A percentile compares a stretch with the other conserved stretches of the same genome.
phyloP scores from a whole-genome alignment of 306 rosid species.

The Erythrophleum fordii region DNA sequence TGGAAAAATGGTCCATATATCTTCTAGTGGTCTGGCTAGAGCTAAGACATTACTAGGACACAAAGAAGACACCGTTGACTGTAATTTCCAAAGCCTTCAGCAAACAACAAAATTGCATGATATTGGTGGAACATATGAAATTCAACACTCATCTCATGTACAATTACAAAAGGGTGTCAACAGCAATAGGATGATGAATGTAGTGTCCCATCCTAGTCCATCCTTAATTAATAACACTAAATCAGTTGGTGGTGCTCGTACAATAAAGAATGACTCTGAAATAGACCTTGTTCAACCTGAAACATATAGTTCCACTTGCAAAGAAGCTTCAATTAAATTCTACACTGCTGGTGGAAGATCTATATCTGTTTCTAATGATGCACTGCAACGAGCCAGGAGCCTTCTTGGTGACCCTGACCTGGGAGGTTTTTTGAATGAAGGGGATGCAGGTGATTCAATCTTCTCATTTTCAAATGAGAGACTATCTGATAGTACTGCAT shows the following conservation, averaged over 20 bases:
- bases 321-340: constrained; percentile 67
- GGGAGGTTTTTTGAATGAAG: constrained; percentile 64
- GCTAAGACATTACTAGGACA: constrained; percentile 76
- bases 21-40: constrained; percentile 63
- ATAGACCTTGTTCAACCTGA: constrained; percentile 35
- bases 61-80: constrained; percentile 43
- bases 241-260: constrained; percentile 31
- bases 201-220: constrained; percentile 37
- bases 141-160: constrained; percentile 18
- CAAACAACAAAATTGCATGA: constrained; percentile 14
- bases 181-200: constrained; percentile 28
- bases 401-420: constrained; percentile 92
- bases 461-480: constrained; percentile 45
- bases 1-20: constrained; percentile 72
- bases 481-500: constrained; percentile 13
- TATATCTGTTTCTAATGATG: constrained; percentile 74
- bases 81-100: constrained; percentile 43
- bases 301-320: constrained; percentile 35
- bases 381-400: constrained; percentile 78
- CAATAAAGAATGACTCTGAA: constrained; percentile 38
- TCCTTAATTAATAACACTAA: not conserved
- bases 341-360: constrained; percentile 91
- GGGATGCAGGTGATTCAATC: constrained; percentile 37
- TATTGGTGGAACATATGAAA: constrained; percentile 26
- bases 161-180: constrained; percentile 34